Evolutionary conservation across 805 yeast species (phyloP).

Genomic region (Komagataella kurtzmanii): DNA sequence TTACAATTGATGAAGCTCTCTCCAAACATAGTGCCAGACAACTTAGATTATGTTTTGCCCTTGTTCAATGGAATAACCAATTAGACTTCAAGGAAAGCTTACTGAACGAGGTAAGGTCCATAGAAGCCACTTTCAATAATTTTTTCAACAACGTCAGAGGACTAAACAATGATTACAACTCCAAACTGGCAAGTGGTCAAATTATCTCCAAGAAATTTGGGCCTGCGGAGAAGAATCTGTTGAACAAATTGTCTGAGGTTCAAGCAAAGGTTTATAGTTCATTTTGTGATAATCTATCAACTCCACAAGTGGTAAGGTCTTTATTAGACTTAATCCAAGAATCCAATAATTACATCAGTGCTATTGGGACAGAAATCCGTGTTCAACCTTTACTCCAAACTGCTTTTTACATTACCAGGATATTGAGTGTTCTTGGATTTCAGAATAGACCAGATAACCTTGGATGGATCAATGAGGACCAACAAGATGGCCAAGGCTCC

Average conservation of each 20-base stretch:
- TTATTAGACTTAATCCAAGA: conserved; percentile 57
- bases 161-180: conserved; percentile 49
- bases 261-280: conserved; percentile 57
- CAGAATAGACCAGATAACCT: conserved; percentile 51
- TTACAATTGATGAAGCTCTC: conserved; percentile 86
- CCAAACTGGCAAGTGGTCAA: conserved; percentile 30
- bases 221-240: conserved; percentile 38
- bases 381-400: conserved; percentile 56
- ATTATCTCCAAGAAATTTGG: conserved; percentile 52
- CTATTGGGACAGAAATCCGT: conserved; percentile 35
- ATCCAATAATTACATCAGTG: conserved; percentile 58
- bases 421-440: conserved; percentile 66
- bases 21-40: conserved; percentile 62
- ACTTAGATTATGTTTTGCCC: conserved; percentile 79
- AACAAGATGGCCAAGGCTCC: conserved; percentile 8
- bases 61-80: conserved; percentile 86
- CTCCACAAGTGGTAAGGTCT: conserved; percentile 58
- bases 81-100: conserved; percentile 83
- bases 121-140: conserved; percentile 65
- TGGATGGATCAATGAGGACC: conserved; percentile 58
- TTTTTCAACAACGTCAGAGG: conserved; percentile 87
- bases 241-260: conserved; percentile 32
- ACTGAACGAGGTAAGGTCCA: conserved; percentile 60
- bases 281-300: conserved; percentile 79
- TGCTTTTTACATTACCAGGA: conserved; percentile 58